Conservation (phyloP, 441 rosid species). For the Dalechampia spathulata region DNA sequence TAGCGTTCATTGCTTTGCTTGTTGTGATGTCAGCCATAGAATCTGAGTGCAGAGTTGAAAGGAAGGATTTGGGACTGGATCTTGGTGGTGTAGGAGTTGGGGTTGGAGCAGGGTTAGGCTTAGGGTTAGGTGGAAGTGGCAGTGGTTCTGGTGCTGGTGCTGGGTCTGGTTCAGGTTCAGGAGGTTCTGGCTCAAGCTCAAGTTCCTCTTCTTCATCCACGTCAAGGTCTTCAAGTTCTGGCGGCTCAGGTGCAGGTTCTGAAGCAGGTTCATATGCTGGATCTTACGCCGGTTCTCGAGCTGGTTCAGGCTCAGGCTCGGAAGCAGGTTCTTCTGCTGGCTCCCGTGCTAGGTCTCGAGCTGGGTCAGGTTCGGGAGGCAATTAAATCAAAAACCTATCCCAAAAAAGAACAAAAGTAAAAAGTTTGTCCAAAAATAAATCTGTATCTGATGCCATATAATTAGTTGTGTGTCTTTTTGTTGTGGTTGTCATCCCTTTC, state of each 20-base stretch:
- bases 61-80: constrained; percentile 63
- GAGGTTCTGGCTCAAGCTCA: constrained; percentile 31
- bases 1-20: constrained; percentile 20
- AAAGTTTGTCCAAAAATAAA: no score
- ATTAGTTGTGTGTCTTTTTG: no score
- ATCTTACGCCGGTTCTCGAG: no score
- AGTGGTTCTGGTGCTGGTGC: constrained; percentile 8
- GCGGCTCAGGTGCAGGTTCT: not conserved
- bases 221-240: constrained; percentile 13
- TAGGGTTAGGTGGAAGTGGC: constrained; percentile 12
- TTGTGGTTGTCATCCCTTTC: no score
- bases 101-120: constrained; percentile 13
- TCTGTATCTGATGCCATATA: no score
- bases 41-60: constrained; percentile 42
- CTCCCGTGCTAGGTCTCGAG: constrained; percentile 39
- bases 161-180: constrained; percentile 10
- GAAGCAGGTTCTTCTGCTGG: constrained; percentile 60
- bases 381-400: no score
- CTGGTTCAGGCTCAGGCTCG: constrained; percentile 32
- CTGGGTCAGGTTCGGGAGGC: constrained; percentile 25
- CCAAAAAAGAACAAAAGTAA: no score
- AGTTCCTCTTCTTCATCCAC: constrained; percentile 17
- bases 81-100: constrained; percentile 27
- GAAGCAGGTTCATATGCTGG: no score
- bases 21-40: constrained; percentile 22